Conservation (phyloP, 2,329 filamentous ascomycete genomes). For the Ceratocystis ficicola region DNA sequence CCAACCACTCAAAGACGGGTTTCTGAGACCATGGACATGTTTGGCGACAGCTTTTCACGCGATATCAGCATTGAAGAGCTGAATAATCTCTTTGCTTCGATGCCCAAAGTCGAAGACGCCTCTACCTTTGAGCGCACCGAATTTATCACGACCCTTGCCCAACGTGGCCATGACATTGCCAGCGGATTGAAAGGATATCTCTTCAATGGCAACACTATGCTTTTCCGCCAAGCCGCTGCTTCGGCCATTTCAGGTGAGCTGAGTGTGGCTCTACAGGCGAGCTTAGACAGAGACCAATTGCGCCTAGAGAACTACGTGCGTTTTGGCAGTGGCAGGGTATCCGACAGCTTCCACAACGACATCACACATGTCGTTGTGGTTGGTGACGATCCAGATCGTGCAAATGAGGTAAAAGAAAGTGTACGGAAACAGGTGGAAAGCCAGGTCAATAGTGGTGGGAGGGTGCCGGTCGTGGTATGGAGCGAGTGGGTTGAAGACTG, state of each 20-base stretch:
- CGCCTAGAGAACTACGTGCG: conserved; percentile 44
- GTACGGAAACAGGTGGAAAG: conserved; percentile 37
- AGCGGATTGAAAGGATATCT: conserved; percentile 39
- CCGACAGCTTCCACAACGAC: conserved; percentile 38
- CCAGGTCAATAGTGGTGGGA: neutral
- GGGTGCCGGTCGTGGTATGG: conserved; percentile 53
- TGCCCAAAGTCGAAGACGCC: conserved; percentile 38
- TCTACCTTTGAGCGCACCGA: conserved; percentile 33
- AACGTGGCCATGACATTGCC: conserved; percentile 41
- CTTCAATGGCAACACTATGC: conserved; percentile 38
- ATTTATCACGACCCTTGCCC: conserved; percentile 44
- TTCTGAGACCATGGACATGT: conserved; percentile 54
- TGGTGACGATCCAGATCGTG: conserved; percentile 32
- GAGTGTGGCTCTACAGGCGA: conserved; percentile 27
- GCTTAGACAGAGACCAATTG: conserved; percentile 28
- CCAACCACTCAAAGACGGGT: conserved; percentile 42
- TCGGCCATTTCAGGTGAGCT: conserved; percentile 17
- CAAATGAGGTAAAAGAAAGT: conserved; percentile 31
- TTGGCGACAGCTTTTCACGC: conserved; percentile 71
- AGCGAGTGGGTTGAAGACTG: conserved; percentile 64
- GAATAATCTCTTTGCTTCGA: conserved; percentile 36
- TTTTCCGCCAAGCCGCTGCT: conserved; percentile 29
- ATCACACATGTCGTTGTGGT: conserved; percentile 62
- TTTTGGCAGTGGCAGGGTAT: conserved; percentile 57
- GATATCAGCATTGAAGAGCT: conserved; percentile 55